Percentiles rank a stretch among this genome's conserved stretches.
Evolutionary conservation across 305 asterid species (phyloP).

Genomic region (Rubia occidens): DNA sequence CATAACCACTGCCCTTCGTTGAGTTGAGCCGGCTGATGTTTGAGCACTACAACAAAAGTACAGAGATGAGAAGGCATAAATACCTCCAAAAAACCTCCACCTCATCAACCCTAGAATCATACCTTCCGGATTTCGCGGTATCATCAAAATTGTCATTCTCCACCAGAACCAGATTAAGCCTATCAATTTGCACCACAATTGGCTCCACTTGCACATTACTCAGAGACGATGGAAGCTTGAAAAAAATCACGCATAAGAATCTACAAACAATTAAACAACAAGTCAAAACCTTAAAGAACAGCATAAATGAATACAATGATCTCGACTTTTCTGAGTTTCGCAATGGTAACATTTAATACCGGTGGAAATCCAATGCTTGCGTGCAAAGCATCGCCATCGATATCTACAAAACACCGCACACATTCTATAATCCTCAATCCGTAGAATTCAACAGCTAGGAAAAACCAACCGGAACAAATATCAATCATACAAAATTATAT

Average conservation of each 20-base stretch:
- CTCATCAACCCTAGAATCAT: slow-evolving; percentile 15
- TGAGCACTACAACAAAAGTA: slow-evolving; percentile 38
- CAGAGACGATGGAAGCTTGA: slow-evolving; percentile 77
- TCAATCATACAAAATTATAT: neutral
- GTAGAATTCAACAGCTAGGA: slow-evolving; percentile 9
- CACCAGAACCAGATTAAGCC: slow-evolving; percentile 85
- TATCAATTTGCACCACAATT: slow-evolving; percentile 78
- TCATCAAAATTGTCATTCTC: slow-evolving; percentile 71
- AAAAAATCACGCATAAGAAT: slow-evolving; percentile 1
- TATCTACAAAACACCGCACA: slow-evolving; percentile 40
- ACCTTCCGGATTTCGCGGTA: slow-evolving; percentile 61
- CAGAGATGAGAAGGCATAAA: slow-evolving; percentile 15
- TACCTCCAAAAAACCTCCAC: slow-evolving; percentile 19
- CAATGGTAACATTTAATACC: slow-evolving; percentile 77
- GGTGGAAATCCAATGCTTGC: slow-evolving; percentile 99
- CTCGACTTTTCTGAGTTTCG: slow-evolving; percentile 88
- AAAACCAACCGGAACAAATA: neutral
- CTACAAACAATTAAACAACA: neutral
- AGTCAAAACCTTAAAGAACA: slow-evolving; percentile 7
- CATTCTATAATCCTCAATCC: slow-evolving; percentile 3
- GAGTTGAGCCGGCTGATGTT: slow-evolving; percentile 44
- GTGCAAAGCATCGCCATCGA: slow-evolving; percentile 88
- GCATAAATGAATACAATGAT: slow-evolving; percentile 54
- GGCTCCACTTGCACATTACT: slow-evolving; percentile 94
- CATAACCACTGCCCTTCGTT: slow-evolving; percentile 71